Evolutionary conservation across 192 early-diverging fungal genomes (phyloP).

Genomic region (Rhizophagus clarus): DNA sequence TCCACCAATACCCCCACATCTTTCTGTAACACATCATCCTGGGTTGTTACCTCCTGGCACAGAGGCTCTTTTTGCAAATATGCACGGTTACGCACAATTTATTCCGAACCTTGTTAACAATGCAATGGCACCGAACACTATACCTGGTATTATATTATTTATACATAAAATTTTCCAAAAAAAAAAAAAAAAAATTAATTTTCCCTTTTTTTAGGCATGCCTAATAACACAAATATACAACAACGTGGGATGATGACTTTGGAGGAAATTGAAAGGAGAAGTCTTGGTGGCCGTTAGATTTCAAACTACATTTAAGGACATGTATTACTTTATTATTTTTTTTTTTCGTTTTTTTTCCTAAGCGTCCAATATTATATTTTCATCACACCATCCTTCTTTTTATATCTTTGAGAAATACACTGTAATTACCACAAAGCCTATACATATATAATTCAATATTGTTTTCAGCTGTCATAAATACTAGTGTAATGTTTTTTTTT

Average conservation of each 20-base stretch:
- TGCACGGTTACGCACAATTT: constrained; percentile 33
- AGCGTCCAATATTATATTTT: constrained; percentile 3
- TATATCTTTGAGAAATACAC: constrained; percentile 12
- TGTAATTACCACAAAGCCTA: constrained; percentile 24
- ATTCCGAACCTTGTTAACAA: constrained; percentile 32
- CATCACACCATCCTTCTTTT: constrained; percentile 1
- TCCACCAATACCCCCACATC: constrained; percentile 27
- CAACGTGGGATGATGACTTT: constrained; percentile 34
- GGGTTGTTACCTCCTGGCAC: constrained; percentile 22
- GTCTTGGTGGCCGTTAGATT: constrained; percentile 29
- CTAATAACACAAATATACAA: constrained; percentile 18
- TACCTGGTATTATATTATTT: constrained; percentile 16
- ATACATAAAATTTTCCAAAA: not conserved
- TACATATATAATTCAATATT: constrained; percentile 24
- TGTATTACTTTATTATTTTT: not conserved
- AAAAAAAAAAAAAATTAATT: not conserved
- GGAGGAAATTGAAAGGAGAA: constrained; percentile 32
- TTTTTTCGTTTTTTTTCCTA: not conserved
- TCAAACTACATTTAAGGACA: not conserved
- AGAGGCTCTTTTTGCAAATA: constrained; percentile 32
- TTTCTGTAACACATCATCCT: constrained; percentile 26
- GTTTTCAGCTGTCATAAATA: constrained; percentile 1
- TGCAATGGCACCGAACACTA: constrained; percentile 23
- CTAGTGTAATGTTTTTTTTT: constrained; percentile 8
- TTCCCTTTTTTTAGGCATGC: constrained; percentile 15